Evolutionary conservation across 2,329 filamentous ascomycete genomes (phyloP).

Genomic region (Fusarium agapanthi): DNA sequence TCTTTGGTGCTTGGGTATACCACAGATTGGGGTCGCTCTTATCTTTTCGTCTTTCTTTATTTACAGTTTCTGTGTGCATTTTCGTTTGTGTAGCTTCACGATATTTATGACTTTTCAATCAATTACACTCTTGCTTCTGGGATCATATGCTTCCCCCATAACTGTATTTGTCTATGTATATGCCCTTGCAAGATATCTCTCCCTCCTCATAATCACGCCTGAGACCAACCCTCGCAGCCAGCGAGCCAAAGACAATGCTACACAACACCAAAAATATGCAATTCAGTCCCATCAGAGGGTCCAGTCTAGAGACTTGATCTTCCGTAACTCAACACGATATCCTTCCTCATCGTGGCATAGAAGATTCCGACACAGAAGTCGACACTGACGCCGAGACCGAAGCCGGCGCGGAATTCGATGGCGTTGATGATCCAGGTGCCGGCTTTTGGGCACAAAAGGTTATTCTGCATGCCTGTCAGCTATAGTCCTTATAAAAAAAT

Average conservation of each 20-base stretch:
- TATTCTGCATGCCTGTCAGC: slow-evolving; percentile 21
- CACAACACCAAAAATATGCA: not conserved
- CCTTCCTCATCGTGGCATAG: not conserved
- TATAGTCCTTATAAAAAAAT: accelerated
- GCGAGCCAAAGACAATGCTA: not conserved
- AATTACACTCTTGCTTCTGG: not conserved
- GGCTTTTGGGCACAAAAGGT: slow-evolving; percentile 33
- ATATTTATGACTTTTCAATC: not conserved
- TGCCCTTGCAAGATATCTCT: not conserved
- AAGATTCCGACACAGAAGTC: slow-evolving; percentile 20
- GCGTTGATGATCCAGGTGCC: slow-evolving; percentile 7
- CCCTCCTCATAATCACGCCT: not conserved
- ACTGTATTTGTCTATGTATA: not conserved
- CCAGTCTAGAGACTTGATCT: not conserved
- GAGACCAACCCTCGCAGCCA: not conserved
- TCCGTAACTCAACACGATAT: not conserved
- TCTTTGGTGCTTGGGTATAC: not conserved
- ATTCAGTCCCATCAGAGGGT: not conserved
- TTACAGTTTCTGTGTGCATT: not conserved
- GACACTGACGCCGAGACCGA: slow-evolving; percentile 23
- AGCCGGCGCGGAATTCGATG: slow-evolving; percentile 14
- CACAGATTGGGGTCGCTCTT: not conserved
- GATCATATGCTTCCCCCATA: not conserved
- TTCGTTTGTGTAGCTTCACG: not conserved
- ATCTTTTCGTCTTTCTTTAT: not conserved